These are phyloP conservation scores for Stramenopiles sp. DNA, from an alignment of 352 stramenopile species.

Conservation along the genomic window DNA sequence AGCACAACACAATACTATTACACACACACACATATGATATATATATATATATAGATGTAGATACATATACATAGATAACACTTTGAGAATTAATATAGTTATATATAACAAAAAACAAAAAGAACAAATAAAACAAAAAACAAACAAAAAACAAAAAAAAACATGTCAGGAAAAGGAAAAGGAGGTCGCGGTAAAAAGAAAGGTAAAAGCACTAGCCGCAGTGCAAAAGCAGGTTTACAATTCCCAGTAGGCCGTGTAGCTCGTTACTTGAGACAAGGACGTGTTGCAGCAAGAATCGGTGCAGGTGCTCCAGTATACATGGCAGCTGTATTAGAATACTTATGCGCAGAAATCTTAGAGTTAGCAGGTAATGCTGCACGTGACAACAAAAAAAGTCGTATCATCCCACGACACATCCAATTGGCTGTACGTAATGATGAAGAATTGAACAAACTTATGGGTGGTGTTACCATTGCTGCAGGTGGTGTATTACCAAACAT, in stretches of 20 bases:
- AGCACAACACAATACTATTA: too few relatives aligned
- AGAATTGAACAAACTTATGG: too few relatives aligned
- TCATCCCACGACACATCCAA: slow-evolving; percentile 84
- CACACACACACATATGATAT: too few relatives aligned
- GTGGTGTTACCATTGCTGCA: slow-evolving; percentile 81
- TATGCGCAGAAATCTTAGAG: slow-evolving; percentile 67
- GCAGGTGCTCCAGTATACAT: slow-evolving; percentile 78
- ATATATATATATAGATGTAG: too few relatives aligned
- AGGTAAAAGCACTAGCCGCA: slow-evolving; percentile 17
- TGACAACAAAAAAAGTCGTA: slow-evolving; percentile 86
- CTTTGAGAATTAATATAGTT: not conserved
- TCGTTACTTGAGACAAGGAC: slow-evolving; percentile 71
- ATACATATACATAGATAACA: too few relatives aligned
- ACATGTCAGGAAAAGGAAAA: slow-evolving; percentile 6
- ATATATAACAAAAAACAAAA: not conserved
- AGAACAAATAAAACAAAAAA: not conserved
- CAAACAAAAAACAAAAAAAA: slow-evolving; percentile 15
- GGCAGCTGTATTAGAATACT: slow-evolving; percentile 64
- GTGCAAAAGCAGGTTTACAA: slow-evolving; percentile 72
- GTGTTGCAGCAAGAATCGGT: slow-evolving; percentile 68
- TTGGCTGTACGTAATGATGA: too few relatives aligned
- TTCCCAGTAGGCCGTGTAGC: slow-evolving; percentile 82
- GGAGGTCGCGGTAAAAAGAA: slow-evolving; percentile 23
- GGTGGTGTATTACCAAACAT: slow-evolving; percentile 89
- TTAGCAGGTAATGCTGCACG: slow-evolving; percentile 68